Evolutionary conservation across 1,284 basidiomycete species (phyloP).

Genomic region (Spongispora temasekensis): DNA sequence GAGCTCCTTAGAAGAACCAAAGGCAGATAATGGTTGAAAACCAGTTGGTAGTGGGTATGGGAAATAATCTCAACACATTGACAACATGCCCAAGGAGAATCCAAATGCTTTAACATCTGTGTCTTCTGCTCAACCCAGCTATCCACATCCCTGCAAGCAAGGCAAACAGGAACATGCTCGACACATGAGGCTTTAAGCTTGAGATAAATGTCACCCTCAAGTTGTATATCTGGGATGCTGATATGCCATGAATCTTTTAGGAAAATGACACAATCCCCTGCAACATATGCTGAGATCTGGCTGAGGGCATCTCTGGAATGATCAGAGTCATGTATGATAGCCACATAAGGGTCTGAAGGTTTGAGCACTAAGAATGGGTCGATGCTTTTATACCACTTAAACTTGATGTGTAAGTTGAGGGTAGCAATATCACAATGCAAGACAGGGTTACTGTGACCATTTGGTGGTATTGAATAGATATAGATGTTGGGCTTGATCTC

Average conservation of each 20-base stretch:
- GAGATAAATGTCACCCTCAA: neutral
- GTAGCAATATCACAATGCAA: neutral
- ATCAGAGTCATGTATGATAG: no score
- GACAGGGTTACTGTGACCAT: neutral
- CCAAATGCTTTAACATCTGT: neutral
- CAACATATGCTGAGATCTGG: neutral
- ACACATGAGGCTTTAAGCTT: neutral
- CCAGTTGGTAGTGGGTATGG: neutral
- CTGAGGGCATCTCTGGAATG: neutral
- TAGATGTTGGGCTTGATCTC: neutral
- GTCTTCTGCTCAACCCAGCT: neutral
- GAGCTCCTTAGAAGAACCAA: neutral
- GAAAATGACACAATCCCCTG: neutral
- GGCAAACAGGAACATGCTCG: neutral
- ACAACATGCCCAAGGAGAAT: neutral
- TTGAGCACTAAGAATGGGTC: neutral
- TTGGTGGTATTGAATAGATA: neutral
- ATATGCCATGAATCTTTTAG: neutral
- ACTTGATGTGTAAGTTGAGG: neutral
- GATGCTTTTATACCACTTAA: neutral
- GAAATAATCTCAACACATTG: neutral
- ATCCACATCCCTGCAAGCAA: neutral
- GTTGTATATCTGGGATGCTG: neutral
- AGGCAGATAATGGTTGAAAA: neutral
- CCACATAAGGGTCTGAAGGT: no score